Conservation (phyloP, 805 yeast genomes). For the Candida loeiensis region DNA sequence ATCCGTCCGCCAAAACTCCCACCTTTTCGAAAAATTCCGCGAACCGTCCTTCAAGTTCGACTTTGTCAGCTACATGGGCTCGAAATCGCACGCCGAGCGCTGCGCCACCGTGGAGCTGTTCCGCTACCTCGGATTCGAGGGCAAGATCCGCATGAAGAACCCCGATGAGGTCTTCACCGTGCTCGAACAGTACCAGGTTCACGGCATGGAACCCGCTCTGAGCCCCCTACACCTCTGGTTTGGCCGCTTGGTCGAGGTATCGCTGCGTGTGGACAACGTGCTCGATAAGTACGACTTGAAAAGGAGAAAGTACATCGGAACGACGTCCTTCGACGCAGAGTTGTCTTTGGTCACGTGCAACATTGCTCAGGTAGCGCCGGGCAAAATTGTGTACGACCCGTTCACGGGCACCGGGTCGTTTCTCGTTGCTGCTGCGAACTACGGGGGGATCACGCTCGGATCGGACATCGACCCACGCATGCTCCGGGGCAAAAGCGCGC, state of each 20-base stretch:
- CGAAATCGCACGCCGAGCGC: constrained; percentile 48
- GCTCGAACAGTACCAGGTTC: constrained; percentile 64
- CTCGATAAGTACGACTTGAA: constrained; percentile 79
- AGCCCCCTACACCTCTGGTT: constrained; percentile 62
- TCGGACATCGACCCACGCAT: constrained; percentile 87
- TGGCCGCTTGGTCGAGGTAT: constrained; percentile 64
- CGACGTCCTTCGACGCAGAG: constrained; percentile 96
- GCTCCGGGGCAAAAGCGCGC: constrained; percentile 62
- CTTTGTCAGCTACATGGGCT: constrained; percentile 71
- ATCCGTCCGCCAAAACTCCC: constrained; percentile 36
- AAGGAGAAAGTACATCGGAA: constrained; percentile 84
- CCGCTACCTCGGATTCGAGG: constrained; percentile 64
- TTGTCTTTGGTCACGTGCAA: constrained; percentile 83
- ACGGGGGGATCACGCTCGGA: constrained; percentile 77
- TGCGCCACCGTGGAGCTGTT: constrained; percentile 69
- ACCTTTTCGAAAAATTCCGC: constrained; percentile 37
- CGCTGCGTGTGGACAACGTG: constrained; percentile 60
- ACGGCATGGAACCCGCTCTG: constrained; percentile 45
- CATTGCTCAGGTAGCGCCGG: constrained; percentile 67
- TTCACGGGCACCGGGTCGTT: constrained; percentile 97
- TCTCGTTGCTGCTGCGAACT: constrained; percentile 79
- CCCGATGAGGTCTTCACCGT: constrained; percentile 71
- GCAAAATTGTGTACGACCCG: constrained; percentile 81
- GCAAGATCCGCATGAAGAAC: constrained; percentile 71
- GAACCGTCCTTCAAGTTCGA: constrained; percentile 73